Evolutionary conservation across 768 basidiomycete species (phyloP).

Genomic region (Favolaschia claudopus): DNA sequence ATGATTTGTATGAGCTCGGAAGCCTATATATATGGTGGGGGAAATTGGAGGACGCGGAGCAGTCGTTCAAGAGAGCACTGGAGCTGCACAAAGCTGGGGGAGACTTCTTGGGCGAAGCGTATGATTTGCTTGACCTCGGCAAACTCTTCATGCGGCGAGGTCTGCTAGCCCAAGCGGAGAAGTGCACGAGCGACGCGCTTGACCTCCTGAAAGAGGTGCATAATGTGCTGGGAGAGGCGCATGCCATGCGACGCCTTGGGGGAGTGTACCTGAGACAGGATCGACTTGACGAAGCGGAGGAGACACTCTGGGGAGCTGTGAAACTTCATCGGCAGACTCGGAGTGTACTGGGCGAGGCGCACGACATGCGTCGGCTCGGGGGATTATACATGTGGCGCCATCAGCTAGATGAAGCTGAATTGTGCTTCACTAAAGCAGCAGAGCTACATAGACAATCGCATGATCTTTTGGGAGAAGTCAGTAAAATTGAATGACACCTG

Average conservation of each 20-base stretch:
- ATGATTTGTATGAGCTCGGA: slow-evolving; percentile 26
- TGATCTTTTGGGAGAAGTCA: slow-evolving; percentile 25
- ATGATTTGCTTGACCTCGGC: slow-evolving; percentile 23
- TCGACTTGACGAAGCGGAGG: slow-evolving; percentile 27
- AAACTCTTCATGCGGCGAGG: slow-evolving; percentile 26
- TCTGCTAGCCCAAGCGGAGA: slow-evolving; percentile 18
- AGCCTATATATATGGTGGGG: slow-evolving; percentile 23
- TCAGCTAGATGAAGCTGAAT: slow-evolving; percentile 27
- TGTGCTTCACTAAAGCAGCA: slow-evolving; percentile 24
- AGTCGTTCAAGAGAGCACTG: slow-evolving; percentile 18
- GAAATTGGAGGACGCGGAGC: slow-evolving; percentile 18
- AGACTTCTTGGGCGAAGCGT: slow-evolving; percentile 13
- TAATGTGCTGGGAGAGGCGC: slow-evolving; percentile 21
- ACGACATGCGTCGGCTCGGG: slow-evolving; percentile 24
- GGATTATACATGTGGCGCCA: slow-evolving; percentile 21
- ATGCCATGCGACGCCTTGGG: slow-evolving; percentile 22
- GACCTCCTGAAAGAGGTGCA: slow-evolving; percentile 4
- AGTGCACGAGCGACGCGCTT: slow-evolving; percentile 9
- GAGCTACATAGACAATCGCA: slow-evolving; percentile 26
- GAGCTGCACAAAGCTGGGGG: slow-evolving; percentile 8
- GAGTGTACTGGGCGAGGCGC: slow-evolving; percentile 26
- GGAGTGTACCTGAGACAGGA: slow-evolving; percentile 25
- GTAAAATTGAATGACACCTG: neutral
- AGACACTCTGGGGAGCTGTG: slow-evolving; percentile 21
- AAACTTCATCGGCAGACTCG: slow-evolving; percentile 23